Percentiles rank a stretch among this genome's conserved stretches.
Evolutionary conservation across 495 filamentous ascomycete species (phyloP).

Genomic region (Penicillium verhagenii): DNA sequence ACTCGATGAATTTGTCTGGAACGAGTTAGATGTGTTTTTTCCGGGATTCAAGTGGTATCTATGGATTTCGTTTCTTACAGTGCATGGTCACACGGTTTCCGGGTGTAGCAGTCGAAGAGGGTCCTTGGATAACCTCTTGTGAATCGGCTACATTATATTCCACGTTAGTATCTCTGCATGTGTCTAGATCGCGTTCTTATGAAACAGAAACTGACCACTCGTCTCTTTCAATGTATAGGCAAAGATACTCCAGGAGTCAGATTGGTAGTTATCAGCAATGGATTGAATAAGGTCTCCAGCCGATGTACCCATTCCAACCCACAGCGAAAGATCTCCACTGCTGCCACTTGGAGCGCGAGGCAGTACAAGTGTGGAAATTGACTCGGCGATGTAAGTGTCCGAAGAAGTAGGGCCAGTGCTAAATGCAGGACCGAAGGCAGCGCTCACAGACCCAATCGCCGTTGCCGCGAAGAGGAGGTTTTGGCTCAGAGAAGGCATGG

Average conservation of each 20-base stretch:
- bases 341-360: constrained; percentile 29
- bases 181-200: not conserved
- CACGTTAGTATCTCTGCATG: not conserved
- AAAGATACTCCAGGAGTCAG: constrained; percentile 28
- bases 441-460: constrained; percentile 16
- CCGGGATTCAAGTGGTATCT: not conserved
- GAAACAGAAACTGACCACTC: constrained; percentile 22
- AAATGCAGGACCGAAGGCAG: constrained; percentile 32
- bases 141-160: constrained; percentile 17
- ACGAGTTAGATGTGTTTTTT: not conserved
- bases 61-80: constrained; percentile 20
- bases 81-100: constrained; percentile 31
- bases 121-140: constrained; percentile 31
- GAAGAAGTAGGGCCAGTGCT: constrained; percentile 37
- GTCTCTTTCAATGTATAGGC: constrained; percentile 28
- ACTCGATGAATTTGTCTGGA: constrained; percentile 38
- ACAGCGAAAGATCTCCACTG: constrained; percentile 28
- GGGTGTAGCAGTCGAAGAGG: constrained; percentile 15
- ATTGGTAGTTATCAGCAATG: constrained; percentile 30
- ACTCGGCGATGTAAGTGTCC: constrained; percentile 34
- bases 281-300: constrained; percentile 40
- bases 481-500: constrained; percentile 19
- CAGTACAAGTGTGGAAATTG: constrained; percentile 36
- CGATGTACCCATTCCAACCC: constrained; percentile 41
- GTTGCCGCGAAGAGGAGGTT: constrained; percentile 8